Conservation (phyloP, 148 eudicot genomes). For the Cornus florida region DNA sequence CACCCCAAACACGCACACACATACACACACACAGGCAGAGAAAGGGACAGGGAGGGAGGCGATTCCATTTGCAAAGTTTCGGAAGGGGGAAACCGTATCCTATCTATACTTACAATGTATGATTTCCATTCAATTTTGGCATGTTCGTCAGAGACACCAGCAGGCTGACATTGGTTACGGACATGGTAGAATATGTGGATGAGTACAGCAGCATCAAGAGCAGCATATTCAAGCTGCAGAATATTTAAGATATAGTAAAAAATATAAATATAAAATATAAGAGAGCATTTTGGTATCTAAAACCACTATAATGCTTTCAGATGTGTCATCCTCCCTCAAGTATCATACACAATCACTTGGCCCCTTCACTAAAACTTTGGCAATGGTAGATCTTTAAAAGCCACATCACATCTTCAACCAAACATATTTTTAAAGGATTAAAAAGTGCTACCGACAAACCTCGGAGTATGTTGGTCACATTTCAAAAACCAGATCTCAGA, state of each 20-base stretch:
- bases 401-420: background rate
- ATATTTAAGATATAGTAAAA: background rate
- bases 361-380: background rate
- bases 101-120: slow-evolving; percentile 59
- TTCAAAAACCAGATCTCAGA: background rate
- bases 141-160: slow-evolving; percentile 39
- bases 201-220: slow-evolving; percentile 96
- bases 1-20: too few relatives aligned
- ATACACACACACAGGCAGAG: background rate
- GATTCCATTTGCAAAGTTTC: background rate
- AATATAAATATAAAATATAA: background rate
- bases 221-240: slow-evolving; percentile 93
- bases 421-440: background rate
- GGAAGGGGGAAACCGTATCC: background rate
- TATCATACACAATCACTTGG: background rate
- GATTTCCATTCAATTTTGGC: slow-evolving; percentile 87
- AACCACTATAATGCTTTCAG: background rate
- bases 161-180: slow-evolving; percentile 48
- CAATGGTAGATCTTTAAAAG: background rate
- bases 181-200: slow-evolving; percentile 83
- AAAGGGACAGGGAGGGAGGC: background rate
- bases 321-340: too few relatives aligned
- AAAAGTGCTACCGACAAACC: background rate
- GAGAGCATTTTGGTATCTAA: background rate
- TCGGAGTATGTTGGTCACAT: background rate